Evolutionary conservation across 805 yeast genomes (phyloP), one percentile per base, ranked within the genome.

Genomic region (Ogataea methanolica): DNA sequence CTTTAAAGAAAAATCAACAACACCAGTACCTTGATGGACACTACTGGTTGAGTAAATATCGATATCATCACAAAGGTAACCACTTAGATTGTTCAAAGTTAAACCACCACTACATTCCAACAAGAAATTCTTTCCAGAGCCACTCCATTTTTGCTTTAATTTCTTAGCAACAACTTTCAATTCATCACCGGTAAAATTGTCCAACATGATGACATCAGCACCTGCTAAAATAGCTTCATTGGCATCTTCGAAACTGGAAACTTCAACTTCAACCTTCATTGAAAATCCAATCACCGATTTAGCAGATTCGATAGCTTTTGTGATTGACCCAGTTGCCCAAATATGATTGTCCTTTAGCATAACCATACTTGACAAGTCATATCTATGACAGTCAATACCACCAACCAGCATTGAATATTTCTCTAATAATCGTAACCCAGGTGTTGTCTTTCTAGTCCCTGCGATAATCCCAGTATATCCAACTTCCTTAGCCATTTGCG

Each of bases 391-490:
- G 62, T 91, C 98, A 47, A 88, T 86, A 3, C 97, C 97, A 33
- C 97, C 98, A 9, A 91, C 95, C 33, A 88, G 70, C 98, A 91
- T 92, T 22, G 96, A 85, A 68, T 91, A 91, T 65, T 91, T 91
- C 63, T 91, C 98, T 48, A 92, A 69, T 39, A 83, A 72, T 60
- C 98, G 79, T 52, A 91, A 76, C 0, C 98, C 98, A 0, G 98
- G 98, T 0, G 98, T 92, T n/a, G 97, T 92, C 68, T 91, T 91
- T 62, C 98, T 79, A 1, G 98, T 91, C 6, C 97, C 98, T 0
- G 98, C 97, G 62, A 91, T 89, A 22, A 84, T 75, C 0, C 98
- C 98, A 4, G 70, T 70, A 62, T 81, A 92, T 0, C 95, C 94
- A 5, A 76, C 68, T 38, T 76, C 67, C 47, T 82, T 76, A 1